Evolutionary conservation across 441 rosid genomes (phyloP).

Genomic region (Mallotus repandus): DNA sequence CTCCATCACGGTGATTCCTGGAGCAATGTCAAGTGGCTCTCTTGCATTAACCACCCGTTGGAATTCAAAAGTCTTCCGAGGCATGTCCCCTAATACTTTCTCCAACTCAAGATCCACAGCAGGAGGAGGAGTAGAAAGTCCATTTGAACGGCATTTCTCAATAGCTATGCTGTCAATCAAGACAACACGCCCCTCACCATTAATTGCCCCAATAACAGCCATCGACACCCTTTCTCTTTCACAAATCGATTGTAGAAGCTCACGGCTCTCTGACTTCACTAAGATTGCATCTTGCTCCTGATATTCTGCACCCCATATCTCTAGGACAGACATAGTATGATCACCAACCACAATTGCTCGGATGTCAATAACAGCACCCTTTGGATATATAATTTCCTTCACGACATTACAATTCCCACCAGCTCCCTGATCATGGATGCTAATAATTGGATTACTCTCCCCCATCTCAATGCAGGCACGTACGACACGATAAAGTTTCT

Average conservation of each 20-base stretch:
- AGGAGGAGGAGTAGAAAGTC: slow-evolving; percentile 77
- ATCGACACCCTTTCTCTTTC: slow-evolving; percentile 90
- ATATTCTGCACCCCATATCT: slow-evolving; percentile 99
- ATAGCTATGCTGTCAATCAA: slow-evolving; percentile 67
- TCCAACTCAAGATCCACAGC: slow-evolving; percentile 93
- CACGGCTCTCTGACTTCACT: slow-evolving; percentile 79
- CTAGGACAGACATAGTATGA: slow-evolving; percentile 91
- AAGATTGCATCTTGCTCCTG: slow-evolving; percentile 98
- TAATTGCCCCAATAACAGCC: slow-evolving; percentile 89
- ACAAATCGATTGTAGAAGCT: slow-evolving; percentile 70
- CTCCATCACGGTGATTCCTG: slow-evolving; percentile 77
- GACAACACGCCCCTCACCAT: slow-evolving; percentile 72
- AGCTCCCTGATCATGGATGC: slow-evolving; percentile 98
- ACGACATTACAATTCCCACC: slow-evolving; percentile 98
- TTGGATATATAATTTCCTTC: slow-evolving; percentile 88
- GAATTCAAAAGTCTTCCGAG: slow-evolving; percentile 82
- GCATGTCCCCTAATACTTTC: slow-evolving; percentile 97
- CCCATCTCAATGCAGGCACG: slow-evolving; percentile 96
- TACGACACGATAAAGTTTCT: slow-evolving; percentile 84
- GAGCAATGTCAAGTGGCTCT: slow-evolving; percentile 89
- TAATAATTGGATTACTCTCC: slow-evolving; percentile 81
- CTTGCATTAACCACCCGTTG: slow-evolving; percentile 43
- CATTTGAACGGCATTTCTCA: slow-evolving; percentile 47
- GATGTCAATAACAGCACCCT: slow-evolving; percentile 90
- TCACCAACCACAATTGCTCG: slow-evolving; percentile 86